These are phyloP conservation scores for Salix udensis DNA, from an alignment of 345 rosid species.

Conservation along the genomic window DNA sequence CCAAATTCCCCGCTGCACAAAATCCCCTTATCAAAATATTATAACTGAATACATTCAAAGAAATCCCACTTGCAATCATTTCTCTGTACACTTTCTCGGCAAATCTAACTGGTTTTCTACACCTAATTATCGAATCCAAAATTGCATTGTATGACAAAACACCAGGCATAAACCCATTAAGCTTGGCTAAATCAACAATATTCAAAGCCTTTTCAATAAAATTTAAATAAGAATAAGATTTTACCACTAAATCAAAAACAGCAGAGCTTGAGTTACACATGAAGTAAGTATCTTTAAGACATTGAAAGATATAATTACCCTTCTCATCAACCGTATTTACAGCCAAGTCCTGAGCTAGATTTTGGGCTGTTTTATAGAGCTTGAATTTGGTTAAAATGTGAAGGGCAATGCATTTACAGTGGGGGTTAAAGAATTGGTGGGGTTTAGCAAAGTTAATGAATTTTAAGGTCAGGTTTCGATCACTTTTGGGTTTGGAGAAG, in stretches of 20 bases:
- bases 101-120: conserved; percentile 40
- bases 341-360: conserved; percentile 65
- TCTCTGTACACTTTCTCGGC: conserved; percentile 56
- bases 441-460: conserved; percentile 70
- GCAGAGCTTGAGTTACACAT: conserved; percentile 67
- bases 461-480: conserved; percentile 46
- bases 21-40: conserved; percentile 82
- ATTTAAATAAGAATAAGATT: conserved; percentile 59
- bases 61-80: conserved; percentile 53
- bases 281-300: conserved; percentile 57
- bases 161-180: conserved; percentile 87
- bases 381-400: conserved; percentile 80
- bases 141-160: conserved; percentile 78
- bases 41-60: conserved; percentile 80
- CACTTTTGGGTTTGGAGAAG: conserved; percentile 64
- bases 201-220: conserved; percentile 59
- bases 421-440: conserved; percentile 58
- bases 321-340: conserved; percentile 27
- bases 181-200: conserved; percentile 52
- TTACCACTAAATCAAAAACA: conserved; percentile 81
- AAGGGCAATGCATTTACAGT: conserved; percentile 66
- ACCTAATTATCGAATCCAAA: conserved; percentile 65
- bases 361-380: conserved; percentile 71
- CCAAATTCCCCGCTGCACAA: conserved; percentile 61
- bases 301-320: conserved; percentile 54